Conservation (phyloP, 2,329 filamentous ascomycete species). For the Aspergillus thermomutatus region DNA sequence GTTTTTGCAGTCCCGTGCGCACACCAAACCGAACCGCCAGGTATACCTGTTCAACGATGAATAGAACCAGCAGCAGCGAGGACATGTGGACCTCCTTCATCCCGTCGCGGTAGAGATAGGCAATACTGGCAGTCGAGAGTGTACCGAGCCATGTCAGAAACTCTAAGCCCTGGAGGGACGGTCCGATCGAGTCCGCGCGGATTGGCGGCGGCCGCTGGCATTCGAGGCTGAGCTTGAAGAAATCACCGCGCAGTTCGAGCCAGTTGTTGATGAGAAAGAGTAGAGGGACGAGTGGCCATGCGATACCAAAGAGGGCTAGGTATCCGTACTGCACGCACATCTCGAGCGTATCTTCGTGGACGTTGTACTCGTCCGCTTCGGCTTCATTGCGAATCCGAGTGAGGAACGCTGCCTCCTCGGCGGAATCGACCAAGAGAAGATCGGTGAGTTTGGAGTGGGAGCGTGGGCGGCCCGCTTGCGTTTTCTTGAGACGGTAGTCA, state of each 20-base stretch:
- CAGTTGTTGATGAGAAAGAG: slow-evolving; percentile 95
- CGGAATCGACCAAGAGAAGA: slow-evolving; percentile 58
- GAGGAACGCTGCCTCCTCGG: slow-evolving; percentile 78
- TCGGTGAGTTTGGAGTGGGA: slow-evolving; percentile 40
- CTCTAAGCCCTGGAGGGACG: slow-evolving; percentile 79
- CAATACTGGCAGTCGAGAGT: slow-evolving; percentile 79
- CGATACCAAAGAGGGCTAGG: slow-evolving; percentile 82
- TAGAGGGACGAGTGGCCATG: slow-evolving; percentile 89
- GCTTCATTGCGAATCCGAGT: slow-evolving; percentile 78
- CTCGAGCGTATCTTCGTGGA: slow-evolving; percentile 85
- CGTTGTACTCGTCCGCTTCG: slow-evolving; percentile 79
- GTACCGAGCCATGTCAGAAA: slow-evolving; percentile 95
- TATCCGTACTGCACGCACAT: slow-evolving; percentile 92
- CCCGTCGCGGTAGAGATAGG: slow-evolving; percentile 77
- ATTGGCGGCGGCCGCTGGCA: slow-evolving; percentile 86
- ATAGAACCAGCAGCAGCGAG: slow-evolving; percentile 72
- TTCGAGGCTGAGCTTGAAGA: slow-evolving; percentile 87
- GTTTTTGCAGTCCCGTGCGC: slow-evolving; percentile 66
- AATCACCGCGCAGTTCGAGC: slow-evolving; percentile 89
- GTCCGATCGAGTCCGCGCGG: slow-evolving; percentile 89
- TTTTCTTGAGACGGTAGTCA: slow-evolving; percentile 22
- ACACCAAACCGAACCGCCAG: slow-evolving; percentile 69
- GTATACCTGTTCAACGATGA: slow-evolving; percentile 83
- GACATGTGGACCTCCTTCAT: slow-evolving; percentile 68
- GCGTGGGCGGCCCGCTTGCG: slow-evolving; percentile 32